Evolutionary conservation across 2,329 filamentous ascomycete species (phyloP), one percentile per base, ranked within the genome.

Genomic region (Ascochyta pisi): DNA sequence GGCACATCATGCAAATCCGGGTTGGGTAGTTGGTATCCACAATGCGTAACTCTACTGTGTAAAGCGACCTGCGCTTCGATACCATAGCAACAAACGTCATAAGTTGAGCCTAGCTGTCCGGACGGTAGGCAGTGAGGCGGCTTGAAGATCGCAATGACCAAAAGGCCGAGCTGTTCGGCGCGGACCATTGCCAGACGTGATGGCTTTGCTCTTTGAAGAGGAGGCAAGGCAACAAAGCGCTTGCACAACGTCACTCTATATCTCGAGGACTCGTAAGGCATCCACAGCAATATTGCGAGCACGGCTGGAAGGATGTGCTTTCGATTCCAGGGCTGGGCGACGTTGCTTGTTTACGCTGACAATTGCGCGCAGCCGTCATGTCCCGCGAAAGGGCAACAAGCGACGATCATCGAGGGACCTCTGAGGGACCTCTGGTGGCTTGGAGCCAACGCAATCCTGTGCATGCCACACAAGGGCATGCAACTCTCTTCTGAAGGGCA

Each of bases 71-170:
- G 9, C 31, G 10, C 13, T 34, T 33, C 34, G 19, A 37, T 23
- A 26, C 33, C 33, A 38, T 26, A 41, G 53, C 47, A 51, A 47
- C 42, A 39, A n/a, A 27, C 24, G 41, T 43, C 38, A 19, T 19
- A 19, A 34, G 19, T 34, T 26, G 26, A 33, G 43, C 19, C 38
- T 46, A 34, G 13, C 8, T 26, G 27, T 16, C 24, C 7, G 27
- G 33, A 42, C 39, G 35, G 34, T 10, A 31, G 23, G 29, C 19
- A 31, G 38, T 56, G 53, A 51, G 42, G 53, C 53, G 42, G 33
- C 26, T 34, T 37, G 53, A 33, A 27, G 53, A 56, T 56, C 53
- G 15, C 31, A 56, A 56, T 56, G 37, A 46, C 24, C 29, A 31
- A 48, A 43, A 31, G 33, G 27, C 53, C 47, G 48, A 51, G 33